phyloP scores from a whole-genome alignment of 1,284 basidiomycete genomes.

The Entoloma clypeatum region DNA sequence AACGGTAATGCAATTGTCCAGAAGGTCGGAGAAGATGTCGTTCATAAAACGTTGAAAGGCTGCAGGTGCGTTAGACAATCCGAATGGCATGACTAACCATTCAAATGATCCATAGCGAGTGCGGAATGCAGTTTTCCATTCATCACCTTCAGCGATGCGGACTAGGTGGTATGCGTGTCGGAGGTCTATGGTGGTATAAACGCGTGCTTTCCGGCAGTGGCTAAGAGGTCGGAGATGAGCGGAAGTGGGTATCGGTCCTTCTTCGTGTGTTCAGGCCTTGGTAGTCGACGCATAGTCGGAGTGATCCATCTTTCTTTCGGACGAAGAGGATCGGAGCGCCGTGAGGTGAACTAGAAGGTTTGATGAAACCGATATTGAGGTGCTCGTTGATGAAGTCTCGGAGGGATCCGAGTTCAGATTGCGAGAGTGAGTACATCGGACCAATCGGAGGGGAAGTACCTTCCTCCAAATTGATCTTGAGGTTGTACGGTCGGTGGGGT shows the following conservation, averaged over 20 bases:
- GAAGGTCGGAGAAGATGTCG: conserved; percentile 17
- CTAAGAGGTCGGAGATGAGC: conserved; percentile 33
- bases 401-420: too few species aligned
- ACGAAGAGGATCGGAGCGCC: conserved; percentile 17
- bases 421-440: too few species aligned
- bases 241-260: conserved; percentile 39
- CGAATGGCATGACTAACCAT: conserved; percentile 21
- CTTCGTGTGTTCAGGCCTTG: conserved; percentile 36
- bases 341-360: conserved; percentile 11
- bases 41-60: conserved; percentile 23
- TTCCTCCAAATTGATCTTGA: too few species aligned
- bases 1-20: conserved; percentile 14
- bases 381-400: conserved; percentile 16
- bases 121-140: conserved; percentile 22
- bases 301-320: conserved; percentile 39
- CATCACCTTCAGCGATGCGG: conserved; percentile 15
- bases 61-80: conserved; percentile 19
- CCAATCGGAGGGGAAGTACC: too few species aligned
- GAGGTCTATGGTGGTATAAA: conserved; percentile 18
- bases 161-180: conserved; percentile 11
- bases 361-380: conserved; percentile 13
- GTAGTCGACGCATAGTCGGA: conserved; percentile 39
- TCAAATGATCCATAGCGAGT: conserved; percentile 19
- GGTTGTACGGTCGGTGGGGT: too few species aligned
- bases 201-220: conserved; percentile 24